A percentile compares a stretch with the other conserved stretches of the same genome.
phyloP scores from a whole-genome alignment of 257 asterid genomes.

The Plantago major region DNA sequence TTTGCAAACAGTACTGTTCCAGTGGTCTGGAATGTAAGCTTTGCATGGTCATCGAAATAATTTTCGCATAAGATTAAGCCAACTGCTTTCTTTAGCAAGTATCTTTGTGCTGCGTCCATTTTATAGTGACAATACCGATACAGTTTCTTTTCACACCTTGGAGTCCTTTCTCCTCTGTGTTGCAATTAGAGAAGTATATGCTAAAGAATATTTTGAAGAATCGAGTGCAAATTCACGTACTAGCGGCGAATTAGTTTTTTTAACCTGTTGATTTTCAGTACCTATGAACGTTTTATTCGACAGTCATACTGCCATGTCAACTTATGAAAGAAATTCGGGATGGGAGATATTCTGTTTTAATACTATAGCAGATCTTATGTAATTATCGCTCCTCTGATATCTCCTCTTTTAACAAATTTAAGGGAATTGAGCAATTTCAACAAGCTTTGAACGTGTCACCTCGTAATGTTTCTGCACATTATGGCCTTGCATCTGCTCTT shows the following conservation, averaged over 20 bases:
- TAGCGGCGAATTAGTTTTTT: too few species aligned
- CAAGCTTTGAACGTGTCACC: slow-evolving; percentile 69
- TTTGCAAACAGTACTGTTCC: neutral
- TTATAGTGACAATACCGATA: too few species aligned
- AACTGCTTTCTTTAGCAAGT: neutral
- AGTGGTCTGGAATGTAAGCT: neutral
- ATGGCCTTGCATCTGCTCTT: slow-evolving; percentile 88
- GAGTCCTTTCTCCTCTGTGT: too few species aligned
- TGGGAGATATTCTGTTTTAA: neutral
- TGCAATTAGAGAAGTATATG: too few species aligned
- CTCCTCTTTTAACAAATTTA: slow-evolving; percentile 8
- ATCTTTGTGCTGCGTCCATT: neutral
- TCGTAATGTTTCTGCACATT: slow-evolving; percentile 61
- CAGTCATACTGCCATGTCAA: too few species aligned
- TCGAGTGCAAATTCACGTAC: too few species aligned
- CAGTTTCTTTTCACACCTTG: too few species aligned
- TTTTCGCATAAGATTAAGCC: neutral
- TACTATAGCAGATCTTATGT: neutral
- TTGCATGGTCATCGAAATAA: slow-evolving; percentile 7
- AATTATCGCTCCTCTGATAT: slow-evolving; percentile 13
- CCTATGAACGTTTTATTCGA: too few species aligned
- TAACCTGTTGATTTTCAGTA: too few species aligned
- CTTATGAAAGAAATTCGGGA: too few species aligned
- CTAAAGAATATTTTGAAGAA: too few species aligned
- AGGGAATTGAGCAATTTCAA: slow-evolving; percentile 87